Evolutionary conservation across 495 filamentous ascomycete species (phyloP).

Genomic region (Usnea hakonensis): DNA sequence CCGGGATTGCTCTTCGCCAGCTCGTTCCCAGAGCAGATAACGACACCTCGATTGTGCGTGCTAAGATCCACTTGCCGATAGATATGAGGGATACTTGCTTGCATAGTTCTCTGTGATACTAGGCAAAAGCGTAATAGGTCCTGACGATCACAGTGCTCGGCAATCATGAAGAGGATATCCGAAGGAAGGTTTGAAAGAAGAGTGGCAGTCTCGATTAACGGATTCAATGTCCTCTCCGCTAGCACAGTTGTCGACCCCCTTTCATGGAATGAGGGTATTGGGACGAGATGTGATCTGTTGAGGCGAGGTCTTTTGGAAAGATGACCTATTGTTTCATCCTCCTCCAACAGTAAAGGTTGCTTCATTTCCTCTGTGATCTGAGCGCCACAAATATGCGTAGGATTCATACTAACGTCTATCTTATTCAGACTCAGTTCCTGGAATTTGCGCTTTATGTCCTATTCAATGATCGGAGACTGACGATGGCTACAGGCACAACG

Average conservation of each 20-base stretch:
- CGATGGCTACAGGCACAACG: too few relatives aligned
- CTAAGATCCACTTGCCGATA: not conserved
- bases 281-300: not conserved
- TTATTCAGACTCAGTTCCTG: not conserved
- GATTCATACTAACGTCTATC: not conserved
- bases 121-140: not conserved
- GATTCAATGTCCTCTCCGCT: not conserved
- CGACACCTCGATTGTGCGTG: conserved; percentile 2
- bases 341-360: not conserved
- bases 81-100: not conserved
- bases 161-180: not conserved
- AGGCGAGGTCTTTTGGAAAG: not conserved
- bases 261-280: not conserved
- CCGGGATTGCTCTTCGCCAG: not conserved
- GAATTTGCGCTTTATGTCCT: not conserved
- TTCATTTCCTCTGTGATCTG: not conserved
- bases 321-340: not conserved
- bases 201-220: not conserved
- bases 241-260: not conserved
- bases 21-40: not conserved
- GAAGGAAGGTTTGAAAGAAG: not conserved
- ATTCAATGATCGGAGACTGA: not conserved
- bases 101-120: not conserved
- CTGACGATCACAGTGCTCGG: not conserved
- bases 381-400: not conserved